These are phyloP conservation scores for Eucalyptus grandis DNA, from an alignment of 345 rosid species.

Conservation along the genomic window DNA sequence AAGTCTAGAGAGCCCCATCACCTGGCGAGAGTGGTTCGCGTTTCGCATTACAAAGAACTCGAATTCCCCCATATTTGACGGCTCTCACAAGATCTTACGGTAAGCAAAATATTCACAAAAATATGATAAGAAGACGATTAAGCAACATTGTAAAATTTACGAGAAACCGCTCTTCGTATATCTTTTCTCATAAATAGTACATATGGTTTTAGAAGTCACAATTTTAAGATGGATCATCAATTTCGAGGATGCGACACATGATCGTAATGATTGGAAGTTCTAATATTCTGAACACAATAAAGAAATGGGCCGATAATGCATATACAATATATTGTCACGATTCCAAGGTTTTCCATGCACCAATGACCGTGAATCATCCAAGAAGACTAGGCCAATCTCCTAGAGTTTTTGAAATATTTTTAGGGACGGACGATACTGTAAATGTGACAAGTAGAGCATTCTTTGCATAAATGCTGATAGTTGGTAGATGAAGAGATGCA, in stretches of 20 bases:
- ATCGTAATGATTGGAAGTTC: not conserved
- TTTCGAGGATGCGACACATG: not conserved
- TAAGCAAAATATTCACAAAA: not conserved
- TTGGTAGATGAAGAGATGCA: no score
- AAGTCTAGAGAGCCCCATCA: not conserved
- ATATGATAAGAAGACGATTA: not conserved
- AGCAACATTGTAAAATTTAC: not conserved
- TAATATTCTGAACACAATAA: not conserved
- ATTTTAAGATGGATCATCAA: not conserved
- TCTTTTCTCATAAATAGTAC: not conserved
- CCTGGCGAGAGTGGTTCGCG: not conserved
- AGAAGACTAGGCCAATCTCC: no score
- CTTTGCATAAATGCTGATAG: fast-evolving
- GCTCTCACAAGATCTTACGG: not conserved
- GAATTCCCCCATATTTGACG: not conserved
- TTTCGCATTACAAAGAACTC: not conserved
- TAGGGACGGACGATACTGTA: fast-evolving
- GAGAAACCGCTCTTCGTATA: not conserved
- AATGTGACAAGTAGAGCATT: not conserved
- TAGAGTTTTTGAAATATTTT: no score
- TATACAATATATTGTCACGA: not conserved
- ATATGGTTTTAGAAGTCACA: not conserved
- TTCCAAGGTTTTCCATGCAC: not conserved
- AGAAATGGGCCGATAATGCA: not conserved
- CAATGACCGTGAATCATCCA: no score